These are phyloP conservation scores for Hypoxylon sp. DNA, from an alignment of 2,329 filamentous ascomycete genomes.

Conservation along the genomic window DNA sequence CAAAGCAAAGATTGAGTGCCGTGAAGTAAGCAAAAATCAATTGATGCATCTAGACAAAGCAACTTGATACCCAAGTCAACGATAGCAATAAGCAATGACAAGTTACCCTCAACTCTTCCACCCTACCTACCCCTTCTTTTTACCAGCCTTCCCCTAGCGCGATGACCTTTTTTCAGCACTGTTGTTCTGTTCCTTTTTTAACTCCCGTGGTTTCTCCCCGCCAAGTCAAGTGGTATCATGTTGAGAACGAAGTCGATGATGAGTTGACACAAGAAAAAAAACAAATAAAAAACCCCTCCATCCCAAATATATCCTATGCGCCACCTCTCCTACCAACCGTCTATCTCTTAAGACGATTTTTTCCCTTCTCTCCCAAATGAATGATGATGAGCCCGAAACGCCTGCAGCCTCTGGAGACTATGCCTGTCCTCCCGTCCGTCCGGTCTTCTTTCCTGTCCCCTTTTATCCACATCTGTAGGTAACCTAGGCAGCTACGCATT, in stretches of 20 bases:
- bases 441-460: constrained; percentile 4
- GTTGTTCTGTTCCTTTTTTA: too few species aligned
- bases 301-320: constrained; percentile 21
- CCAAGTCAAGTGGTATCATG: constrained; percentile 40
- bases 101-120: too few species aligned
- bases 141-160: constrained; percentile 17
- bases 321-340: too few species aligned
- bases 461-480: constrained; percentile 1
- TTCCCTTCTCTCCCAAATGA: constrained; percentile 12
- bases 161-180: constrained; percentile 2
- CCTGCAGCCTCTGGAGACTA: constrained; percentile 15
- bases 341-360: too few species aligned
- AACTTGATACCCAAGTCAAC: constrained; percentile 14
- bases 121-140: background rate
- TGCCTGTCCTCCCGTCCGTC: too few species aligned
- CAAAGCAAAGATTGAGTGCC: too few species aligned
- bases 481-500: background rate
- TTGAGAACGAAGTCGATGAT: constrained; percentile 24
- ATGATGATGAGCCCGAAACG: constrained; percentile 15
- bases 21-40: constrained; percentile 15
- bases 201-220: constrained; percentile 24
- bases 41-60: constrained; percentile 30
- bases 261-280: constrained; percentile 13
- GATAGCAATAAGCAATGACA: constrained; percentile 20
- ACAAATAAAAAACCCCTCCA: constrained; percentile 10